Conservation (phyloP, 2,329 filamentous ascomycete genomes). For the Aureobasidium vineae region DNA sequence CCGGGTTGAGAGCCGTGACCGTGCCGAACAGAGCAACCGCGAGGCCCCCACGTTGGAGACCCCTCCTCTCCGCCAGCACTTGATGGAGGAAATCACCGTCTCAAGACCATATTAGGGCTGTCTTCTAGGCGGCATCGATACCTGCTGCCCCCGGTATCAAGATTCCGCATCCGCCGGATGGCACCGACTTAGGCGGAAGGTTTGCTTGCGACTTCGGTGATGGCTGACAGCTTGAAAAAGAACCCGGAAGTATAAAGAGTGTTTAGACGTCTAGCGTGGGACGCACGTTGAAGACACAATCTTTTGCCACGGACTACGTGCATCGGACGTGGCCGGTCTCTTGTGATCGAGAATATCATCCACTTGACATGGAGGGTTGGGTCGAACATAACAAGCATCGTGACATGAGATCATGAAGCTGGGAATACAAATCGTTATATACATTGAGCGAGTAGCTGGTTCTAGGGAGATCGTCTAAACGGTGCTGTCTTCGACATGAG, state of each 20-base stretch:
- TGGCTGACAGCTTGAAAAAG: not conserved
- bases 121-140: not conserved
- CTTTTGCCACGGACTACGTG: not conserved
- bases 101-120: not conserved
- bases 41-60: not conserved
- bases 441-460: not conserved
- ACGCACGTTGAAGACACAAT: constrained; percentile 1
- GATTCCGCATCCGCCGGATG: not conserved
- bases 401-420: not conserved
- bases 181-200: not conserved
- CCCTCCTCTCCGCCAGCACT: not conserved
- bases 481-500: constrained; percentile 1
- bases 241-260: not conserved
- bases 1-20: too few species aligned
- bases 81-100: too few species aligned
- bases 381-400: not conserved
- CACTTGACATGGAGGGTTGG: not conserved
- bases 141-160: not conserved
- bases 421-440: not conserved
- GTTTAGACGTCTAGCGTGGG: constrained; percentile 1
- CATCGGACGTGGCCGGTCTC: not conserved
- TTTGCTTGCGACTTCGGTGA: not conserved
- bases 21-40: not conserved
- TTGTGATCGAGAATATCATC: not conserved
- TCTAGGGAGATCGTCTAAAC: not conserved